Base-by-base conservation (phyloP, 2,329 filamentous ascomycete species). In the Aspergillus sp. region DNA sequence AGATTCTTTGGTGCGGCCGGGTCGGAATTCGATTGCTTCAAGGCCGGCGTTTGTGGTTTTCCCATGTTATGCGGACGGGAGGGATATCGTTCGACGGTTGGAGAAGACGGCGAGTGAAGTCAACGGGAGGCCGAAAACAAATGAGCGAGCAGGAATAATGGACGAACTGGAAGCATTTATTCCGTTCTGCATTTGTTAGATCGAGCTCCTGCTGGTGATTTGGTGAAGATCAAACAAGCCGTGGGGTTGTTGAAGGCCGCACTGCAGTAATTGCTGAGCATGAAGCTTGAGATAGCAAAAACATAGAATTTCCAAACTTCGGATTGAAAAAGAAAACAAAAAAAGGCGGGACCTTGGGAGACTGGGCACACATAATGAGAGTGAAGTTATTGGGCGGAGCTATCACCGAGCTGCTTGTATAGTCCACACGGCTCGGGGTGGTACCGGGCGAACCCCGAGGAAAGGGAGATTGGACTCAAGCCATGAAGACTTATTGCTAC, bases 1-100 rank as follows among this genome's bases (percentile, higher is more conserved):
- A 65, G 58, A 22, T 74, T 75, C 27, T 64, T 60, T 47, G 65
- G 59, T 20, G 58, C 57, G 52, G 41, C 4, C 17, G 30, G n/a
- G 11, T 7, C 4, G 17, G 40, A 45, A 19, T 15, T 8, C 19
- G 50, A 7, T 11, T 46, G 17, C 6, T 46, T 27, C 17, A 15
- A 4, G 19, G 5, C 13, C 2, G 12, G 13, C 3, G 19, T 17
- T 39, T 20, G 4, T 51, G 34, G 5, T 4, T 19, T 8, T 3
- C 12, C 34, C 48, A 51, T 51, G 20, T 30, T 22, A 7, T 20
- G 37, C 4, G 3, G 17, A 5, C 2, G 13, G 20, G 5, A 19
- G 34, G 13, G 4, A 47, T 3, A n/a, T 6, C 34, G 34, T 37
- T 7, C 34, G 13, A 37, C 5, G 5, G 34, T 37, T 4, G 34